phyloP scores from a whole-genome alignment of 2,329 filamentous ascomycete genomes.

The Hypoxylon sp. region DNA sequence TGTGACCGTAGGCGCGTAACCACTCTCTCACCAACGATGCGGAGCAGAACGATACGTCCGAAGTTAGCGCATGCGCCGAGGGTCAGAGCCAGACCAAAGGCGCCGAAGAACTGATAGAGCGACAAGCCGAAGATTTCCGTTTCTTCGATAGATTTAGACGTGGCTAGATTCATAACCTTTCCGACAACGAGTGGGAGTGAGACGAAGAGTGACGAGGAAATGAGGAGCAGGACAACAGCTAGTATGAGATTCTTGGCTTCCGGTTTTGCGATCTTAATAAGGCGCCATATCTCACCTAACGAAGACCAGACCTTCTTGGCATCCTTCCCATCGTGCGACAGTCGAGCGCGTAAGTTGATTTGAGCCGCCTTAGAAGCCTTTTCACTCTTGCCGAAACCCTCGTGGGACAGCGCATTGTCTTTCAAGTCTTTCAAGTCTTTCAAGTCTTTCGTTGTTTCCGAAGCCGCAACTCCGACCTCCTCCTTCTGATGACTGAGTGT shows the following conservation, averaged over 20 bases:
- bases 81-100: conserved; percentile 81
- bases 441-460: conserved; percentile 56
- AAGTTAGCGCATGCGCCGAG: conserved; percentile 93
- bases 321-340: conserved; percentile 84
- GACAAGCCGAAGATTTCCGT: conserved; percentile 85
- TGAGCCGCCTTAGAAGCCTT: conserved; percentile 89
- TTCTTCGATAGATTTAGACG: conserved; percentile 77
- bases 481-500: conserved; percentile 29
- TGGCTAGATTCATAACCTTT: conserved; percentile 90
- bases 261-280: conserved; percentile 90
- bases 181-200: conserved; percentile 97
- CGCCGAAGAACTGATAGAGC: conserved; percentile 89
- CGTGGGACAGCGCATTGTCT: conserved; percentile 67
- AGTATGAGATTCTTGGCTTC: conserved; percentile 83
- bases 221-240: conserved; percentile 87
- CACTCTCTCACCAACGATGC: conserved; percentile 95
- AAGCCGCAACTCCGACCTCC: conserved; percentile 40
- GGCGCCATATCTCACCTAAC: conserved; percentile 82
- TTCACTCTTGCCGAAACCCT: conserved; percentile 80
- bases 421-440: conserved; percentile 60
- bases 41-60: conserved; percentile 90
- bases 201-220: conserved; percentile 95
- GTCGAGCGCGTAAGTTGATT: conserved; percentile 87
- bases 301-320: conserved; percentile 72
- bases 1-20: conserved; percentile 90